Evolutionary conservation across 768 basidiomycete species (phyloP), one percentile per base, ranked within the genome.

Genomic region (Boletus edulis): DNA sequence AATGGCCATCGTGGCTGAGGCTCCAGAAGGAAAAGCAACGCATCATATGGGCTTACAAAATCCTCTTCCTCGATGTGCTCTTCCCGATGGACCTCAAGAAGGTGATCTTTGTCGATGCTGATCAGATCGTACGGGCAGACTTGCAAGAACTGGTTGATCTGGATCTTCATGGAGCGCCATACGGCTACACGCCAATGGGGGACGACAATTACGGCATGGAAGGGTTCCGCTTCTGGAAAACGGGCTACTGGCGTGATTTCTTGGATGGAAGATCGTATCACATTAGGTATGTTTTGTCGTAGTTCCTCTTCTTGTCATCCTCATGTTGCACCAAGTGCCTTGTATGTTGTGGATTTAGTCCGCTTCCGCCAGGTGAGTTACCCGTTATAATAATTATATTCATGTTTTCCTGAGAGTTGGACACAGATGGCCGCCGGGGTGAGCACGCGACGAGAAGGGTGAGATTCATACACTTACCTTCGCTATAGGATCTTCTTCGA

Each of bases 11-110:
- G 2, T 99, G 96, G 96, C 80, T 99, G 5, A 88, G 94, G n/a
- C 84, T 84, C 14, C 97, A 98, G 68, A 94, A 87, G 55, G 97
- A 99, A 75, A 99, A 99, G 71, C 97, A 99, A 71, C 83, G 97
- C 11, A 88, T 96, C 52, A 99, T 99, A 62, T 98, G 97, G 97
- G 96, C 92, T 1, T 99, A 98, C 79, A 98, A 99, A 75, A 99
- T 99, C 59, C 85, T 99, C 41, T 99, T 99, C 82, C 83, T 99
- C 15, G 97, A 99, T 63, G 95, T 98, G 15, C 82, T 98, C 8
- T 99, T 99, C 82, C 97, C 97, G 2, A 94, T 98, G 88, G 92
- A 96, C 72, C 83, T 99, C 54, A 95, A 98, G 76, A 97, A 97
- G 69, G 96, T 99, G 58, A 95, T 99, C 62, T 98, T 99, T 67